Conservation (phyloP, 495 filamentous ascomycete species). For the Aspergillus sclerotioniger region DNA sequence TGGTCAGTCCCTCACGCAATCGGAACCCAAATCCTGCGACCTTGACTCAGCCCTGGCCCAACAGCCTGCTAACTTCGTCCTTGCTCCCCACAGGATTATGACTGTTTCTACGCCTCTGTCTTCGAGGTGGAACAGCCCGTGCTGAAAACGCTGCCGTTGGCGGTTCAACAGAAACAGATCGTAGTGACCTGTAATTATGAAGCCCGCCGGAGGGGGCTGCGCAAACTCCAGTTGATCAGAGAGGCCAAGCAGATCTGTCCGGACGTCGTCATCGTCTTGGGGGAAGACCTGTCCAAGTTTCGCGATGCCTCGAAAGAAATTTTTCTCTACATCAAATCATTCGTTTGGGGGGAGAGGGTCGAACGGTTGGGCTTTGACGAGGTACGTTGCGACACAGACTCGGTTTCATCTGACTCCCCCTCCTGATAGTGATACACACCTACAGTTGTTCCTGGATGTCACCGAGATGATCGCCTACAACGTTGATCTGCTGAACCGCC, state of each 20-base stretch:
- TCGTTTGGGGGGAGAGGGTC: constrained; percentile 70
- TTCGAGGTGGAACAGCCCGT: constrained; percentile 76
- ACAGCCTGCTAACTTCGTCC: constrained; percentile 11
- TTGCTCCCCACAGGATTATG: constrained; percentile 63
- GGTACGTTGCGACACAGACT: constrained; percentile 32
- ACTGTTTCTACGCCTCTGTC: constrained; percentile 92
- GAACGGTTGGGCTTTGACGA: constrained; percentile 89
- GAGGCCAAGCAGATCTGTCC: constrained; percentile 81
- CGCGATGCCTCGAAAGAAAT: constrained; percentile 80
- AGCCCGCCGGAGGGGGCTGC: constrained; percentile 70
- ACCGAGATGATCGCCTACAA: constrained; percentile 86
- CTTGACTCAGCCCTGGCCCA: neutral
- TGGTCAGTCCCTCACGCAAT: constrained; percentile 54
- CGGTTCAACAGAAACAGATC: constrained; percentile 83
- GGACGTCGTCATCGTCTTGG: constrained; percentile 78
- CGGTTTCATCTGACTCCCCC: constrained; percentile 17
- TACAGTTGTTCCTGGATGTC: constrained; percentile 61
- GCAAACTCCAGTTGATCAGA: constrained; percentile 78
- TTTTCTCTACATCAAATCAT: constrained; percentile 64
- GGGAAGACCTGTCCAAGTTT: constrained; percentile 84
- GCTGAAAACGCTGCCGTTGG: constrained; percentile 69
- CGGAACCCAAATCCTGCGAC: neutral
- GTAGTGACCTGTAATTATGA: constrained; percentile 95
- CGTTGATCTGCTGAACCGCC: constrained; percentile 61
- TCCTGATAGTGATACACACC: constrained; percentile 6